Conservation (phyloP, 1,139 yeast species). For the Hanseniaspora uvarum region DNA sequence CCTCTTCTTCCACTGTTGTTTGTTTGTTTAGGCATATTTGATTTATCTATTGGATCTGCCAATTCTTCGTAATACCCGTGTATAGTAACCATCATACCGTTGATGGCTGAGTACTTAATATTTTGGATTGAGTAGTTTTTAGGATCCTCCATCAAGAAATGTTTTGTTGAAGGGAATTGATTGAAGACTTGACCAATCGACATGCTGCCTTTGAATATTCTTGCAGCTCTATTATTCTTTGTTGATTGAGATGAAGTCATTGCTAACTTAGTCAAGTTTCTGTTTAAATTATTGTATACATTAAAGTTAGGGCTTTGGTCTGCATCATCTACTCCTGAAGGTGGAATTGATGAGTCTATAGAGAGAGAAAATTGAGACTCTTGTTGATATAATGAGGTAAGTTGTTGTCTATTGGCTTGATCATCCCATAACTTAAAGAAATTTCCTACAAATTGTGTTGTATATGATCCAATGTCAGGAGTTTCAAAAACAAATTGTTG, state of each 20-base stretch:
- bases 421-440: constrained; percentile 71
- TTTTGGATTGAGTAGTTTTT: constrained; percentile 67
- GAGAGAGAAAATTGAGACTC: constrained; percentile 77
- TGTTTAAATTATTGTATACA: constrained; percentile 55
- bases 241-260: constrained; percentile 39
- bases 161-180: constrained; percentile 66
- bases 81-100: constrained; percentile 63
- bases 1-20: constrained; percentile 32
- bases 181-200: constrained; percentile 52
- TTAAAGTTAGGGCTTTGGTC: constrained; percentile 45
- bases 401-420: constrained; percentile 48
- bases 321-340: constrained; percentile 36
- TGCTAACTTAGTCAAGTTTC: constrained; percentile 51
- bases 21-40: constrained; percentile 27
- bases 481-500: constrained; percentile 70
- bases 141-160: constrained; percentile 54
- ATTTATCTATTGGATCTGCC: constrained; percentile 40
- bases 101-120: constrained; percentile 58
- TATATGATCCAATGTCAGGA: constrained; percentile 55
- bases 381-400: constrained; percentile 63
- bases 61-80: constrained; percentile 80
- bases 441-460: constrained; percentile 66
- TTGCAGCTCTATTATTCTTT: constrained; percentile 42
- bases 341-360: constrained; percentile 41
- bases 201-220: constrained; percentile 64